Evolutionary conservation across 768 basidiomycete species (phyloP), one percentile per base, ranked within the genome.

Genomic region (Exsudoporus frostii): DNA sequence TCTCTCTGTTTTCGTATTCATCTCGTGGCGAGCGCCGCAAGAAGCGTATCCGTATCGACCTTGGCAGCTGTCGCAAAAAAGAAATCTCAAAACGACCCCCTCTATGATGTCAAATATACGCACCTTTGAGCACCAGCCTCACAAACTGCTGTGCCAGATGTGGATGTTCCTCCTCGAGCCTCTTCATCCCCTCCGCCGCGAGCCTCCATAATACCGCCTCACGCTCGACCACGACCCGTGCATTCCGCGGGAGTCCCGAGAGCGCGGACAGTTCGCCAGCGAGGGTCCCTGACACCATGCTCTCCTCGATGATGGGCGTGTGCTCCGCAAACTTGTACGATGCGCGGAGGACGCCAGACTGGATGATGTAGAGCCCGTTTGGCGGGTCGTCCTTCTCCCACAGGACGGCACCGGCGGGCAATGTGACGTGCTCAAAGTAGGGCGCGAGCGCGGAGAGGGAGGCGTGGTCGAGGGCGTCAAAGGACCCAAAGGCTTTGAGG

Each of bases 211-310:
- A 58, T 14, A 86, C 80, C 7, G 83, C 85, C 8, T 84, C 78
- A 5, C 83, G 77, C 69, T 98, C 96, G 4, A 88, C 91, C 0
- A 86, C 74, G 33, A 91, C 91, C 5, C 87, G 90, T 24, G 94
- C 88, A 65, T 97, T 98, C 44, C 96, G 78, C 17, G 83, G 78
- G 19, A 86, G 76, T 20, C 83, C 84, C 9, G 93, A 85, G 13
- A 99, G 73, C 34, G 88, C 90, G 0, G 91, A 86, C 48, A 99
- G 69, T 70, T 98, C 96, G 0, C 96, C 96, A 10, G 95, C 92
- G 3, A 98, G 73, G 0, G 93, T 92, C 3, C 94, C 95, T 4
- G 92, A 84, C 0, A 95, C 91, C 93, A 96, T 96, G 2, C 88
- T 90, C 72, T 96, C 93, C 63, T 90, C 86, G 45, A 92, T 83